Conservation (phyloP, 2,329 filamentous ascomycete species). For the Biscogniauxia mediterranea region DNA sequence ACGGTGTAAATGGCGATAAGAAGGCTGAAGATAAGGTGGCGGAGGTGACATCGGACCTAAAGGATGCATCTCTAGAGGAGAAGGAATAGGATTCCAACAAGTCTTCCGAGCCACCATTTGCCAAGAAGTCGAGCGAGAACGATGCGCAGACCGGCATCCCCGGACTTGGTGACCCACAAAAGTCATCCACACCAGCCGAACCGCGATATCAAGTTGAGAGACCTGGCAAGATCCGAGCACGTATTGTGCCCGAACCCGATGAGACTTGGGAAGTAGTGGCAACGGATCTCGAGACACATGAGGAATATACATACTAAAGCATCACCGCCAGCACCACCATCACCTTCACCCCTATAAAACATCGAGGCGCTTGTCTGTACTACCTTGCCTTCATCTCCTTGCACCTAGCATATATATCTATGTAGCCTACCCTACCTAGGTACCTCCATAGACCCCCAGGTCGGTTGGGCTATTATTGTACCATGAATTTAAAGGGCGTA, state of each 20-base stretch:
- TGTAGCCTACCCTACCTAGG: background rate
- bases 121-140: constrained; percentile 1
- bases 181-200: too few relatives aligned
- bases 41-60: constrained; percentile 50
- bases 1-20: constrained; percentile 46
- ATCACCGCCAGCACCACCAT: constrained; percentile 1
- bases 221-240: constrained; percentile 2
- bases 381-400: background rate
- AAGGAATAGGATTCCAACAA: constrained; percentile 40
- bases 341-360: background rate
- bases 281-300: constrained; percentile 5
- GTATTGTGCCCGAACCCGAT: constrained; percentile 3
- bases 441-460: background rate
- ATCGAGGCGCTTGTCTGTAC: background rate
- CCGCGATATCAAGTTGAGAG: background rate
- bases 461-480: background rate
- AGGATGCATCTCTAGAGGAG: constrained; percentile 52
- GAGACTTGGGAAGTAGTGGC: constrained; percentile 3
- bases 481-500: background rate
- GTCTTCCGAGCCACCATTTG: constrained; percentile 6
- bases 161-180: background rate
- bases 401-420: background rate
- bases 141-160: constrained; percentile 2
- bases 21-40: constrained; percentile 50
- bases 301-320: constrained; percentile 11